phyloP scores from a whole-genome alignment of 805 yeast genomes.

The Pichia ethanolica region DNA sequence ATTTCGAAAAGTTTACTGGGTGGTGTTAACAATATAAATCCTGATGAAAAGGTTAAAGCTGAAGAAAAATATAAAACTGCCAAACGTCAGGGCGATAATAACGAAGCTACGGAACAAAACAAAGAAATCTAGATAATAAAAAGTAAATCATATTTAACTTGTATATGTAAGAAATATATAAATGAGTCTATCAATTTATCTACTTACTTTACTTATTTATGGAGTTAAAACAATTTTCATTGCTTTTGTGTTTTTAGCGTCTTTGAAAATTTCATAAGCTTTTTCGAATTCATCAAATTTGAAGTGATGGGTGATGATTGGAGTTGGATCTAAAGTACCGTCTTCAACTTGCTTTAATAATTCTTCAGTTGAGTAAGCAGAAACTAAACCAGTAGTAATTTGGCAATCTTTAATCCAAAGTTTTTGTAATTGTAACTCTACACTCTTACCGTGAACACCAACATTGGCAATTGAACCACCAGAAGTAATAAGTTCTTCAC shows the following conservation, averaged over 20 bases:
- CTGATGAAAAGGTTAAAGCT: slow-evolving; percentile 47
- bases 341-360: slow-evolving; percentile 30
- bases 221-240: slow-evolving; percentile 37
- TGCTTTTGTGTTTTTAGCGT: slow-evolving; percentile 47
- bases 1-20: slow-evolving; percentile 78
- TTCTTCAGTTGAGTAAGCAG: slow-evolving; percentile 36
- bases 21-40: slow-evolving; percentile 71
- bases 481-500: slow-evolving; percentile 45
- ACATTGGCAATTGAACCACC: slow-evolving; percentile 64
- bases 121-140: too few relatives aligned
- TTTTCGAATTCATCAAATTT: slow-evolving; percentile 46
- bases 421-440: slow-evolving; percentile 35
- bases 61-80: slow-evolving; percentile 56
- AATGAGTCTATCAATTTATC: too few relatives aligned
- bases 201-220: slow-evolving; percentile 1
- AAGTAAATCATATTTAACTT: too few relatives aligned
- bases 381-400: slow-evolving; percentile 44
- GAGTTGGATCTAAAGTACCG: slow-evolving; percentile 38
- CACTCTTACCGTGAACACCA: slow-evolving; percentile 44
- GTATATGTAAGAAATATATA: too few relatives aligned
- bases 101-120: background rate
- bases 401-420: slow-evolving; percentile 39
- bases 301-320: slow-evolving; percentile 55
- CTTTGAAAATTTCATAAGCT: slow-evolving; percentile 53
- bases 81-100: background rate